Evolutionary conservation across 805 yeast genomes (phyloP).

Genomic region (Ascoidea tarda): DNA sequence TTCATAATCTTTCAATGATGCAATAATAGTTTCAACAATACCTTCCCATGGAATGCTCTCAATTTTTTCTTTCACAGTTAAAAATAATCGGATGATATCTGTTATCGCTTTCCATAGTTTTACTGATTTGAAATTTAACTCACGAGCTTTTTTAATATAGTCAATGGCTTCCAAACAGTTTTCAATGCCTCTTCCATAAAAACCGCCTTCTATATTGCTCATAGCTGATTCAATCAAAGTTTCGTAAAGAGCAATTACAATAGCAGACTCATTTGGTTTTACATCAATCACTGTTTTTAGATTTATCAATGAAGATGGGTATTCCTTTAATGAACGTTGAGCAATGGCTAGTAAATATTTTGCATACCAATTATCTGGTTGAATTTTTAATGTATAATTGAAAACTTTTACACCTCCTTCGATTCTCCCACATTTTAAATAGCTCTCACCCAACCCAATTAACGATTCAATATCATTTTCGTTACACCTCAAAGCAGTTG

Average conservation of each 20-base stretch:
- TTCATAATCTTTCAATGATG: too few relatives aligned
- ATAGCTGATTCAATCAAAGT: constrained; percentile 41
- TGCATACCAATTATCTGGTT: constrained; percentile 44
- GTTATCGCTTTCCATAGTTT: constrained; percentile 55
- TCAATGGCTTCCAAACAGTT: constrained; percentile 24
- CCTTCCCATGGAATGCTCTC: constrained; percentile 33
- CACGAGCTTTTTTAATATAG: constrained; percentile 24
- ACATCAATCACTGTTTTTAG: constrained; percentile 26
- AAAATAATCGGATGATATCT: constrained; percentile 38
- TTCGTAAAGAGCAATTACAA: constrained; percentile 40
- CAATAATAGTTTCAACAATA: constrained; percentile 16
- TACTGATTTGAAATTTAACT: constrained; percentile 24
- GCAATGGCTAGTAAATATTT: constrained; percentile 55
- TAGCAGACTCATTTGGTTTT: constrained; percentile 34
- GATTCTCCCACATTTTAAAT: constrained; percentile 67
- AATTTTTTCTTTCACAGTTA: constrained; percentile 39
- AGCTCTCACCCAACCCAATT: constrained; percentile 97
- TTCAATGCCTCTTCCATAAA: constrained; percentile 39
- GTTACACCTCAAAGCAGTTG: constrained; percentile 62
- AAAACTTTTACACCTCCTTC: constrained; percentile 84
- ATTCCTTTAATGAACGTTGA: constrained; percentile 50
- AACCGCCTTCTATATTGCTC: constrained; percentile 41
- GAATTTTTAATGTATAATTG: constrained; percentile 41
- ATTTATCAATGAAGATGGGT: constrained; percentile 38
- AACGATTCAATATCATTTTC: constrained; percentile 66